Percentiles rank a stretch among this genome's conserved stretches.
phyloP scores from a whole-genome alignment of 2,329 filamentous ascomycete species.

The Fusarium paranaense region DNA sequence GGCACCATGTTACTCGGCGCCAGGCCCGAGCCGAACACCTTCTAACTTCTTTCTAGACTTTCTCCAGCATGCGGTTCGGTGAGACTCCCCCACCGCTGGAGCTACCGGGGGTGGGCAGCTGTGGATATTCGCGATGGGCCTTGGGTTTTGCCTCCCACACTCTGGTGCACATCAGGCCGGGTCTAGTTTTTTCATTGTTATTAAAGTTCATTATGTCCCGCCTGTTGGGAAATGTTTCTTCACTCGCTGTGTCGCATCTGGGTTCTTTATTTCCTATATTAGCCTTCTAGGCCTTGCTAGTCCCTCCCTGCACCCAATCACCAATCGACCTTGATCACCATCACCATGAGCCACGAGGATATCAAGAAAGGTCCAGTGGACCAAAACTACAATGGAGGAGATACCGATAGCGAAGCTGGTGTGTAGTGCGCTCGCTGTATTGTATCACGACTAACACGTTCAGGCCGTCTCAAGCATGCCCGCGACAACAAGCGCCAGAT shows the following conservation, averaged over 20 bases:
- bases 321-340: not conserved
- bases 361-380: constrained; percentile 29
- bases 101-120: not conserved
- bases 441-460: not conserved
- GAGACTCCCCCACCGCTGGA: not conserved
- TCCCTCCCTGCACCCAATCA: not conserved
- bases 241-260: constrained; percentile 9
- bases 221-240: not conserved
- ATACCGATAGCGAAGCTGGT: constrained; percentile 42
- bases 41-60: constrained; percentile 42
- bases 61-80: not conserved
- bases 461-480: constrained; percentile 52
- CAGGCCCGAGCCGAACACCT: constrained; percentile 27
- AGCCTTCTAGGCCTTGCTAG: not conserved
- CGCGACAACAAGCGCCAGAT: constrained; percentile 66
- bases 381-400: constrained; percentile 24
- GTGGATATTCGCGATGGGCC: not conserved
- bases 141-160: constrained; percentile 27
- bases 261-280: not conserved
- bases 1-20: constrained; percentile 26
- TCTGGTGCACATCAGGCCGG: not conserved
- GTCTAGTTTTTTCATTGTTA: constrained; percentile 10
- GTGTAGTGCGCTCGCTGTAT: not conserved
- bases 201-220: constrained; percentile 26
- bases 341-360: constrained; percentile 38